Conservation (phyloP, 371 early-diverging fungal species). For the Mucor racemosus region DNA sequence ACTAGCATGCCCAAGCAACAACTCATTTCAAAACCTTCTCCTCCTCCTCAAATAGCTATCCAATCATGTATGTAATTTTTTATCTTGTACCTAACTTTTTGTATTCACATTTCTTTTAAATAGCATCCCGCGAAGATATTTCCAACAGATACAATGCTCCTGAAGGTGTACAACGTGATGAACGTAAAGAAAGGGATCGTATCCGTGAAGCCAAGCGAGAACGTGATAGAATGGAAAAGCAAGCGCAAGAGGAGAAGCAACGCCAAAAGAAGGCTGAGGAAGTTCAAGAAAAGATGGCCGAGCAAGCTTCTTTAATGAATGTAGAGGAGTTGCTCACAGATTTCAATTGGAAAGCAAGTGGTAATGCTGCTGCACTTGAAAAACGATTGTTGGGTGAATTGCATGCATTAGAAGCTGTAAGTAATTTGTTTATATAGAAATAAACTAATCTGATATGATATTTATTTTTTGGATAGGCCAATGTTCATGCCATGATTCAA, state of each 20-base stretch:
- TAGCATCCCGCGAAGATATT: conserved; percentile 18
- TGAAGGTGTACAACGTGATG: conserved; percentile 20
- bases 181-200: conserved; percentile 42
- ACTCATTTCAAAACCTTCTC: conserved; percentile 5
- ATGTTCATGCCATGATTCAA: conserved; percentile 92
- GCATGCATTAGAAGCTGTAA: conserved; percentile 77
- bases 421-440: conserved; percentile 10
- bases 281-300: conserved; percentile 50
- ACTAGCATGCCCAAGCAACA: conserved; percentile 3
- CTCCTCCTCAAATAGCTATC: neutral
- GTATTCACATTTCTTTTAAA: neutral
- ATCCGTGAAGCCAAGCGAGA: conserved; percentile 43
- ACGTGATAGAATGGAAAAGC: conserved; percentile 39
- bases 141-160: neutral
- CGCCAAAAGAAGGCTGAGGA: conserved; percentile 45
- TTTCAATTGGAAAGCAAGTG: conserved; percentile 80
- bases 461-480: conserved; percentile 59
- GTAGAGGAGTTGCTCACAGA: conserved; percentile 67
- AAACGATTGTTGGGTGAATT: conserved; percentile 65
- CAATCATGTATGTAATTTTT: conserved; percentile 10
- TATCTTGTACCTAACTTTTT: neutral
- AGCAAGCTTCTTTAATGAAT: conserved; percentile 61
- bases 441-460: neutral
- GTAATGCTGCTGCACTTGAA: conserved; percentile 76
- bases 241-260: conserved; percentile 18